Conservation (phyloP, 2,329 filamentous ascomycete species). For the Seiridium unicorne region DNA sequence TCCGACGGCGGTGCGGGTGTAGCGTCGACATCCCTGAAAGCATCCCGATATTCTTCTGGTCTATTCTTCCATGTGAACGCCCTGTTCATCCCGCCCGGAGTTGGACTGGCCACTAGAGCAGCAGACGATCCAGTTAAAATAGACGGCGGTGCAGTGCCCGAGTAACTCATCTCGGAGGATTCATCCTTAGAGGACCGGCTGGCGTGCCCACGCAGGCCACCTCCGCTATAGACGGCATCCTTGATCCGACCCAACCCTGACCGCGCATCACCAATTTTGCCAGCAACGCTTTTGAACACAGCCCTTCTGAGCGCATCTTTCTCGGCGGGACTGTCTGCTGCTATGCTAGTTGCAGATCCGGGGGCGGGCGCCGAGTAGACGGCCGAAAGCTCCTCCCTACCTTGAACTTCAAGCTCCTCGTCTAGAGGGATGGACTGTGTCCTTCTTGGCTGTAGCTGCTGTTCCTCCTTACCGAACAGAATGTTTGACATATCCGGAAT, state of each 20-base stretch:
- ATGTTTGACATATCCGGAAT: constrained; percentile 44
- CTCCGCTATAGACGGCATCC: constrained; percentile 67
- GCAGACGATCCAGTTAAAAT: constrained; percentile 34
- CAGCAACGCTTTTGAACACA: constrained; percentile 77
- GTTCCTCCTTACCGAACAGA: constrained; percentile 58
- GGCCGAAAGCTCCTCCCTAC: constrained; percentile 43
- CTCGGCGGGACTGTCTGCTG: constrained; percentile 48
- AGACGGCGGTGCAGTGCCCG: constrained; percentile 33
- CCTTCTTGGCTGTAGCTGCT: constrained; percentile 44
- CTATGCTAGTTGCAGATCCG: constrained; percentile 43
- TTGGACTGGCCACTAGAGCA: constrained; percentile 31
- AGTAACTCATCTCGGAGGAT: constrained; percentile 34
- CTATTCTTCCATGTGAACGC: constrained; percentile 65
- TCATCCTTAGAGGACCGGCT: constrained; percentile 59
- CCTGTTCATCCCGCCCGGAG: constrained; percentile 37
- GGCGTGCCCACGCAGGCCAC: constrained; percentile 50
- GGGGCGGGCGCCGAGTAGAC: constrained; percentile 43
- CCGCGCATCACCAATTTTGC: constrained; percentile 75
- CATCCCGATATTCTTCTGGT: constrained; percentile 55
- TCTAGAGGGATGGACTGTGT: constrained; percentile 51
- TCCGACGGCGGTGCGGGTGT: constrained; percentile 14
- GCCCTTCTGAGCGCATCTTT: constrained; percentile 61
- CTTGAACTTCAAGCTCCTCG: constrained; percentile 45
- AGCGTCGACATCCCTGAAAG: constrained; percentile 34
- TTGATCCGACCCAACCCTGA: constrained; percentile 84